These are phyloP conservation scores for Amanita polypyramis DNA, from an alignment of 768 basidiomycete genomes.

Conservation along the genomic window DNA sequence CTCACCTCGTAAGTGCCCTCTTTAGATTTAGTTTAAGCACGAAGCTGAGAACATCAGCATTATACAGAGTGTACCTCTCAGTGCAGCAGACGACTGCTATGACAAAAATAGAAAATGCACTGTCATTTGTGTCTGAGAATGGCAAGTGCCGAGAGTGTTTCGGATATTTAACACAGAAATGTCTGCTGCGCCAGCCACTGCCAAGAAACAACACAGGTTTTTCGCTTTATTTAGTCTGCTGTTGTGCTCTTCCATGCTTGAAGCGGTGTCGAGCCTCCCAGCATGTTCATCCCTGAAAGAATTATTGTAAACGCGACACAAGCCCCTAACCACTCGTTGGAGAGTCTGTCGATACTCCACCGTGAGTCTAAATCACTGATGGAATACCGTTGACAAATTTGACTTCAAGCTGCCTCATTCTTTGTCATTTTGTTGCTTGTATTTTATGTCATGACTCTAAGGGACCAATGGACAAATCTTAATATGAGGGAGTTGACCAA, in stretches of 20 bases:
- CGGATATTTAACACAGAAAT: too few relatives aligned
- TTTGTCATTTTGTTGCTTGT: slow-evolving; percentile 20
- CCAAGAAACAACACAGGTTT: too few relatives aligned
- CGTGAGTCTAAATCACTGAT: neutral
- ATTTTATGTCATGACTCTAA: slow-evolving; percentile 26
- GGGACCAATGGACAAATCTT: slow-evolving; percentile 26
- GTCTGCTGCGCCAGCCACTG: too few relatives aligned
- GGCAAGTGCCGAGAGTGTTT: too few relatives aligned
- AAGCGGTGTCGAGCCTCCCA: neutral
- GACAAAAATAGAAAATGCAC: too few relatives aligned
- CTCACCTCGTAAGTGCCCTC: too few relatives aligned
- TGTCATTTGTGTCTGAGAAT: too few relatives aligned
- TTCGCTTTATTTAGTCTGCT: neutral
- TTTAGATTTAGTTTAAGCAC: too few relatives aligned
- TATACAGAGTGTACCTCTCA: too few relatives aligned
- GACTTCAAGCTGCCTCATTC: slow-evolving; percentile 14
- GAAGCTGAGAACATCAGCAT: too few relatives aligned
- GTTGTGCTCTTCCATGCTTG: neutral
- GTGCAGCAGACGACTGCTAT: too few relatives aligned
- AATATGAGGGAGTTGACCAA: slow-evolving; percentile 16
- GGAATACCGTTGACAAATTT: neutral
- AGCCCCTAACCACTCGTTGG: neutral
- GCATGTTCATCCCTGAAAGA: slow-evolving; percentile 2
- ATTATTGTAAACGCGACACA: neutral
- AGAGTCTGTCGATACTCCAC: neutral